Evolutionary conservation across 163 green algal genomes (phyloP).

Genomic region (Prototheca wickerhamii): DNA sequence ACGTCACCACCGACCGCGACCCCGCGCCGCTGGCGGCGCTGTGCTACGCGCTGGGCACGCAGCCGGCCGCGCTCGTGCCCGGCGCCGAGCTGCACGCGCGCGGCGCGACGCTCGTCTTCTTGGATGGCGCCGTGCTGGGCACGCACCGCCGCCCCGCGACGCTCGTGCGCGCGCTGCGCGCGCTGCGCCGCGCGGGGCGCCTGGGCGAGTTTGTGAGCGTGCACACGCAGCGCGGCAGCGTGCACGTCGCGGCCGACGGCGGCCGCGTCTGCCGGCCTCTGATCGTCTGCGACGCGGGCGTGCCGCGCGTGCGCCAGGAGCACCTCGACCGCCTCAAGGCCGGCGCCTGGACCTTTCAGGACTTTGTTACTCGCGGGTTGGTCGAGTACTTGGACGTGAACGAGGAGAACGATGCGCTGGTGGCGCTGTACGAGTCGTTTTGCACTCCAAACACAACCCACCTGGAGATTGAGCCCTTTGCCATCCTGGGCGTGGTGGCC

Average conservation of each 20-base stretch:
- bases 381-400: constrained; percentile 97
- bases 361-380: constrained; percentile 81
- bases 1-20: constrained; percentile 93
- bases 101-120: constrained; percentile 66
- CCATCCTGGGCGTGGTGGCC: constrained; percentile 93
- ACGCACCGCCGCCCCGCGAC: constrained; percentile 61
- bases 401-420: constrained; percentile 89
- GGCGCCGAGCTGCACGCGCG: constrained; percentile 48
- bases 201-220: constrained; percentile 88
- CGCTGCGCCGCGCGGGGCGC: constrained; percentile 65
- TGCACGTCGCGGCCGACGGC: constrained; percentile 83
- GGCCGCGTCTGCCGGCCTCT: constrained; percentile 93
- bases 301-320: constrained; percentile 66
- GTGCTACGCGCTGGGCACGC: constrained; percentile 71
- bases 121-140: constrained; percentile 92
- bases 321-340: constrained; percentile 59
- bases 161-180: constrained; percentile 48
- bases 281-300: constrained; percentile 90
- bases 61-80: constrained; percentile 57
- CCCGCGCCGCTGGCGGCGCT: constrained; percentile 67
- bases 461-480: constrained; percentile 98
- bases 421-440: constrained; percentile 64
- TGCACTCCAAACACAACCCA: constrained; percentile 69
- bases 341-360: constrained; percentile 70
- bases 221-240: constrained; percentile 31